These are phyloP conservation scores for Pseudognaphalium luteoalbum DNA, from an alignment of 129 eudicot species.

Conservation along the genomic window DNA sequence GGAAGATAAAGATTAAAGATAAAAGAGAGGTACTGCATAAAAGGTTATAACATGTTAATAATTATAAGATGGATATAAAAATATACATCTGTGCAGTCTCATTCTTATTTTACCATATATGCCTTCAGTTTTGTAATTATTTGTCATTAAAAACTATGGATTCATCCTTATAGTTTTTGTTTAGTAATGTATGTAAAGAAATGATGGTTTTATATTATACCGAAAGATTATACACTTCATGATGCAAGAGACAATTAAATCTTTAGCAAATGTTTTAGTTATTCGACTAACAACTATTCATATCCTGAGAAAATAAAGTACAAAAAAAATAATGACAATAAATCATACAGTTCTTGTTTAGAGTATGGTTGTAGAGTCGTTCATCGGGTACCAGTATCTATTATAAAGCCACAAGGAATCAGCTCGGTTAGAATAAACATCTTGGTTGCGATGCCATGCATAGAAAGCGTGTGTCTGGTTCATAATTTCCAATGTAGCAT, in stretches of 20 bases:
- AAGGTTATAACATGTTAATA: slow-evolving; percentile 4
- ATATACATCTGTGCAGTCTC: neutral
- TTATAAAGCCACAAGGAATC: slow-evolving; percentile 52
- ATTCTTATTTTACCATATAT: neutral
- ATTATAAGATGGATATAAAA: neutral
- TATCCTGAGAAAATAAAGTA: neutral
- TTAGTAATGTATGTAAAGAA: too few relatives aligned
- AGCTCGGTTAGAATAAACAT: slow-evolving; percentile 53
- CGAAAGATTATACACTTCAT: neutral
- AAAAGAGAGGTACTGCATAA: slow-evolving; percentile 34
- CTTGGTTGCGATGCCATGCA: slow-evolving; percentile 75
- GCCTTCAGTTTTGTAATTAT: neutral
- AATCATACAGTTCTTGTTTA: neutral
- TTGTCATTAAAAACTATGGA: neutral
- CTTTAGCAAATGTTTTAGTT: neutral
- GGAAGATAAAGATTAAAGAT: slow-evolving; percentile 69
- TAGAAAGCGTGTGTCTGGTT: slow-evolving; percentile 75
- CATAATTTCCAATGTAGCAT: slow-evolving; percentile 62
- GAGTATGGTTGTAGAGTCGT: neutral
- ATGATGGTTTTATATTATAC: too few relatives aligned
- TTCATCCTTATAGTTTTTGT: too few relatives aligned
- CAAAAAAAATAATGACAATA: neutral
- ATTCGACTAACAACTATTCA: neutral
- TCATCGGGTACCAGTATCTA: slow-evolving; percentile 23
- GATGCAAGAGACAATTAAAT: neutral